Conservation (phyloP, 306 rosid genomes). For the Argentina anserina region DNA sequence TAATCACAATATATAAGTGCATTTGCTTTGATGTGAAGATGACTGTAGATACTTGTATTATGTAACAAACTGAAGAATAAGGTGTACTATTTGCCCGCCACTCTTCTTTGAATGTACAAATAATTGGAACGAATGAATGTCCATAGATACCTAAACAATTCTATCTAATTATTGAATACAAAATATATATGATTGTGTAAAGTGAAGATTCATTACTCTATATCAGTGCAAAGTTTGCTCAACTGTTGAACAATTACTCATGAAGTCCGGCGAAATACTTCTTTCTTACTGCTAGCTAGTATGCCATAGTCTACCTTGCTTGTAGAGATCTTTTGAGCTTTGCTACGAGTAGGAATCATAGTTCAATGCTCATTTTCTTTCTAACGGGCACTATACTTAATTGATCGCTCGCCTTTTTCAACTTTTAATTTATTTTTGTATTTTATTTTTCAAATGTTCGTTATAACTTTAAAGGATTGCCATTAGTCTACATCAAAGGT, state of each 20-base stretch:
- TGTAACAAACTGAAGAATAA: background rate
- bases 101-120: background rate
- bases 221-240: background rate
- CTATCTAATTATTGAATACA: background rate
- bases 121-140: background rate
- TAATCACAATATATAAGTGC: background rate
- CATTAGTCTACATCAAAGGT: background rate
- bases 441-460: background rate
- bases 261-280: no score
- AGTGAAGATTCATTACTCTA: background rate
- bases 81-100: slow-evolving; percentile 1
- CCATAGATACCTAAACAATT: background rate
- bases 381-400: background rate
- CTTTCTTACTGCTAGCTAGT: background rate
- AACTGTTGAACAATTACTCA: background rate
- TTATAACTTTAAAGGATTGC: background rate
- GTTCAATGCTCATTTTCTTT: background rate
- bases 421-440: background rate
- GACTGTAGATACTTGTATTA: background rate
- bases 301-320: background rate
- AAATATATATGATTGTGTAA: background rate
- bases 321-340: background rate
- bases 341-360: background rate
- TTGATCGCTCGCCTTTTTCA: background rate
- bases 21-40: background rate